Evolutionary conservation across 345 rosid genomes (phyloP), one percentile per base, ranked within the genome.

Genomic region (Eucalyptus pauciflora): DNA sequence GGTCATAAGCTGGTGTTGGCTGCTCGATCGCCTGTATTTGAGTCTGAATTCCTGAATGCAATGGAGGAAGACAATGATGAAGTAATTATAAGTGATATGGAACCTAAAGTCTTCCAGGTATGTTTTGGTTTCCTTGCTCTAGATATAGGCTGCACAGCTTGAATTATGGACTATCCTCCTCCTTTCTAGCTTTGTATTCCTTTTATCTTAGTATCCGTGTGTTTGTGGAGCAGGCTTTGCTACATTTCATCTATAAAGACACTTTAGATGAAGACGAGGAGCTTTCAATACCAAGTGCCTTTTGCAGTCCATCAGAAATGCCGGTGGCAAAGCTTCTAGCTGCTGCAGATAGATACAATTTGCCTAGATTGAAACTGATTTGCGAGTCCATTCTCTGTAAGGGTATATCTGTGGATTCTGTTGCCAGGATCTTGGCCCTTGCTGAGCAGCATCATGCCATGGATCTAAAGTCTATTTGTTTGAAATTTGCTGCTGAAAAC

Each of bases 401-500:
- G 92, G 95, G 93, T 91, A 95, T 96, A 88, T 92, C 98, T 13
- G 97, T 96, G 89, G 93, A 94, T 80, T 92, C 97, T 7, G 99
- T 96, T 69, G 94, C 99, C 45, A 92, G 93, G 89, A 95, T 96
- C 49, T 89, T 97, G 87, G 97, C 98, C 51, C 96, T 96, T 54
- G 99, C 99, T 37, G 98, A 97, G 90, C 94, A 92, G 46, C 93
- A 94, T 92, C 92, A 92, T 93, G 99, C 99, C 85, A 90, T 90
- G 88, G 96, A 97, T 87, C 94, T 96, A 86, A 97, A 97, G 90
- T 94, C 96, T 51, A 92, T 96, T 80, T 97, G 98, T 92, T 93
- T 97, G 86, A 96, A 95, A 93, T 97, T 97, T 90, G 95, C 99
- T 87, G 99, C 98, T 62, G 99, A 97, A 88, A 96, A 97, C 94